Evolutionary conservation across 129 eudicot species (phyloP).

Genomic region (Smallanthus sonchifolius): DNA sequence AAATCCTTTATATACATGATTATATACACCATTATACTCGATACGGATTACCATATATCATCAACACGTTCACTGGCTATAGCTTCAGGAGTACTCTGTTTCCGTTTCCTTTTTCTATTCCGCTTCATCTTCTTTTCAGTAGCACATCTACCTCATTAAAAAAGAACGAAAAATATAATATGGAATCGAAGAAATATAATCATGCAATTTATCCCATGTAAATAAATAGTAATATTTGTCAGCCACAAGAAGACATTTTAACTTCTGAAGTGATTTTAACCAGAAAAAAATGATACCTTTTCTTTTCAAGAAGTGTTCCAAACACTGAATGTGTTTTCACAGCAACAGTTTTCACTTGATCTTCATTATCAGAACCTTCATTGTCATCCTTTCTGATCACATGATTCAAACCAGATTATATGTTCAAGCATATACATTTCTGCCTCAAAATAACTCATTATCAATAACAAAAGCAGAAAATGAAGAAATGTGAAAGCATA

Average conservation of each 20-base stretch:
- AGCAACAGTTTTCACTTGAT: constrained; percentile 2
- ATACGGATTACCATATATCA: not conserved
- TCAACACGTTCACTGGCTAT: constrained; percentile 4
- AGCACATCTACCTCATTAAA: not conserved
- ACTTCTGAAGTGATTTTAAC: not conserved
- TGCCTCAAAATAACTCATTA: not conserved
- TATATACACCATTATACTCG: not conserved
- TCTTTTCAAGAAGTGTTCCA: constrained; percentile 13
- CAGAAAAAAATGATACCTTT: constrained; percentile 15
- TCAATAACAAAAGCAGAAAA: not conserved
- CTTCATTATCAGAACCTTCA: not conserved
- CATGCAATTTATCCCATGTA: not conserved
- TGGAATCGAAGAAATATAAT: not conserved
- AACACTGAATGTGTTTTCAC: constrained; percentile 14
- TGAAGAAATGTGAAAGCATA: constrained; percentile 4
- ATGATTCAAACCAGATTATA: not conserved
- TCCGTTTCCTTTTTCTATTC: constrained; percentile 6
- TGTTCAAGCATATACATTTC: not conserved
- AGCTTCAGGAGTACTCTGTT: not conserved
- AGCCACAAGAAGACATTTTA: not conserved
- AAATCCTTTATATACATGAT: not conserved
- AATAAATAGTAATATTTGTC: not conserved
- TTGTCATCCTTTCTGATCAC: constrained; percentile 8
- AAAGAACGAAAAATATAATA: too few species aligned
- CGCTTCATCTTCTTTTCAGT: not conserved